A percentile compares a stretch with the other conserved stretches of the same genome.
Evolutionary conservation across 1,284 basidiomycete genomes (phyloP).

Genomic region (Rhodofomes roseus): DNA sequence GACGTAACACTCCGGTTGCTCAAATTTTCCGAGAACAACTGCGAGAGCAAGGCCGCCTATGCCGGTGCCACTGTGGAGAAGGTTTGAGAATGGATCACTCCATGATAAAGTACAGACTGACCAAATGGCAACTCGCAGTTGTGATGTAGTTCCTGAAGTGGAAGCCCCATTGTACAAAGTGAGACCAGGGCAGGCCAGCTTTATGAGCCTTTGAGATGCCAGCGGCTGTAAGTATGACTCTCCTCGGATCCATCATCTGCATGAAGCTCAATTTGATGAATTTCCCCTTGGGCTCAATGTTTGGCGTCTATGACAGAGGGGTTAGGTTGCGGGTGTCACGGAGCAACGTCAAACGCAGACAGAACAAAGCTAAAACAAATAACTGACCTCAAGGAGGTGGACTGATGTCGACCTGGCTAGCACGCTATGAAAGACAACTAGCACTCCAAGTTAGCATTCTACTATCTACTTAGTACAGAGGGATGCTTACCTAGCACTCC

Average conservation of each 20-base stretch:
- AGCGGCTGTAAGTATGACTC: background rate
- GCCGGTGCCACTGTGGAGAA: constrained; percentile 30
- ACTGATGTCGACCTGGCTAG: no score
- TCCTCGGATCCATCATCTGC: background rate
- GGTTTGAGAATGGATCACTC: background rate
- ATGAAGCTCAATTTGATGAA: no score
- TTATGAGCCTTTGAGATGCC: background rate
- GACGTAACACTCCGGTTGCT: constrained; percentile 14
- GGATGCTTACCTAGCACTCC: no score
- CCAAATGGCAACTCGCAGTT: background rate
- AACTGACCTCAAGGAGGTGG: no score
- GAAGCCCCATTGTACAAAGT: background rate
- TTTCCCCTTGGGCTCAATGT: no score
- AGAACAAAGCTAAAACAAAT: no score
- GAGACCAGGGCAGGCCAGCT: background rate
- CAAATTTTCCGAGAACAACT: constrained; percentile 28
- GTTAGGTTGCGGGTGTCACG: no score
- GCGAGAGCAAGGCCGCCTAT: constrained; percentile 36
- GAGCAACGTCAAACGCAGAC: no score
- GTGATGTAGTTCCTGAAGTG: background rate
- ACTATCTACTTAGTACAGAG: no score
- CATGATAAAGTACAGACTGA: background rate
- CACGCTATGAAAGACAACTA: no score
- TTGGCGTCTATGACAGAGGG: no score
- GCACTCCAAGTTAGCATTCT: no score